These are phyloP conservation scores for Neurospora sp. DNA, from an alignment of 495 filamentous ascomycete species.

Conservation along the genomic window DNA sequence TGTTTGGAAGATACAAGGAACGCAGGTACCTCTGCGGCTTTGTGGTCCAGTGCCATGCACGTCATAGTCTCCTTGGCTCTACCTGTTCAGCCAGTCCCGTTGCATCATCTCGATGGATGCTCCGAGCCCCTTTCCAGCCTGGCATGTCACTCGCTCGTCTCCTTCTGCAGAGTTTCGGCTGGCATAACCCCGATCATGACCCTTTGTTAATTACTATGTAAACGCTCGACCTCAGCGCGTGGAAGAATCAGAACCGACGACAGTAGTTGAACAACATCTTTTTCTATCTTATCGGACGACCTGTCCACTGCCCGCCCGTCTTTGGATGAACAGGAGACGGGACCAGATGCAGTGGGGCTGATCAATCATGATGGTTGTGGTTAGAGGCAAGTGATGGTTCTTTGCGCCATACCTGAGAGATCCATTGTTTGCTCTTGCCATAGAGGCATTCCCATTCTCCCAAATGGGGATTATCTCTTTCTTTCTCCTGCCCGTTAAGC, in stretches of 20 bases:
- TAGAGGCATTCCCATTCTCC: background rate
- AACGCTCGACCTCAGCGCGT: background rate
- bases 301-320: background rate
- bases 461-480: background rate
- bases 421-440: background rate
- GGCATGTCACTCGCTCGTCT: background rate
- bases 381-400: background rate
- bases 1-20: background rate
- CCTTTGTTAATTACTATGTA: background rate
- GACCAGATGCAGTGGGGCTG: background rate
- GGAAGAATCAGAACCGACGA: background rate
- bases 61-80: background rate
- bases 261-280: background rate
- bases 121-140: background rate
- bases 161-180: background rate
- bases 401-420: background rate
- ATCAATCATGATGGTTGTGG: background rate
- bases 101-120: background rate
- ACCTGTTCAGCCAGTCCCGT: background rate
- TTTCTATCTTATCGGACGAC: background rate
- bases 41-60: background rate
- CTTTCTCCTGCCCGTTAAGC: background rate
- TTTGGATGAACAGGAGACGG: background rate
- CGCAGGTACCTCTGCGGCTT: background rate
- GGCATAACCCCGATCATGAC: background rate